Evolutionary conservation across 768 basidiomycete species (phyloP).

Genomic region (Trametes cinnabarina): DNA sequence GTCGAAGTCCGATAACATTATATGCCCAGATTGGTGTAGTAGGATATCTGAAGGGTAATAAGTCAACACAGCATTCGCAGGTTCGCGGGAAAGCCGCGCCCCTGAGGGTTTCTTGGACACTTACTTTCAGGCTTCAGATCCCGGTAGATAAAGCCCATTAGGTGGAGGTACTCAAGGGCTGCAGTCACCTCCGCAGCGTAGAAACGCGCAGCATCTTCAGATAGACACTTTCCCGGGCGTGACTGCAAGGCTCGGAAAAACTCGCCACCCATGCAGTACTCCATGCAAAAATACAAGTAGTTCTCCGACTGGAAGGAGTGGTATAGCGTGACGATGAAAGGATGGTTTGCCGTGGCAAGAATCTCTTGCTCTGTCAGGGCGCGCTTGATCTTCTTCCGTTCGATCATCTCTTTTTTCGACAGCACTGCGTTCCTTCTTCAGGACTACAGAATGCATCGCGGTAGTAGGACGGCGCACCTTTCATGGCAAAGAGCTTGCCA

Average conservation of each 20-base stretch:
- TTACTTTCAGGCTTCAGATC: slow-evolving; percentile 99
- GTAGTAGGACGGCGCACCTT: slow-evolving; percentile 61
- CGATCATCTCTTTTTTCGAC: slow-evolving; percentile 99
- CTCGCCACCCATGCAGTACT: slow-evolving; percentile 99
- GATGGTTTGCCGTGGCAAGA: slow-evolving; percentile 96
- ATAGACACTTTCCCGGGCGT: slow-evolving; percentile 92
- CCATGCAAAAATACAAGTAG: slow-evolving; percentile 98
- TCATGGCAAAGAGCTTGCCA: slow-evolving; percentile 96
- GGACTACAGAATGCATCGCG: slow-evolving; percentile 33
- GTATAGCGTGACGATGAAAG: slow-evolving; percentile 98
- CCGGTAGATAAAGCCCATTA: slow-evolving; percentile 99
- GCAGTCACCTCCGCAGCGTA: slow-evolving; percentile 99
- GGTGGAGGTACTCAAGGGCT: slow-evolving; percentile 95
- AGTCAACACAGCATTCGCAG: slow-evolving; percentile 14
- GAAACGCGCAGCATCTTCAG: slow-evolving; percentile 94
- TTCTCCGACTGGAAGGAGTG: slow-evolving; percentile 99
- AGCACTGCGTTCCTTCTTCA: slow-evolving; percentile 58
- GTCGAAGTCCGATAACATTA: slow-evolving; percentile 99
- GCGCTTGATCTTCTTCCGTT: slow-evolving; percentile 98
- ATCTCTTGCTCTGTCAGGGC: slow-evolving; percentile 99
- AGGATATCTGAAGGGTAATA: slow-evolving; percentile 72
- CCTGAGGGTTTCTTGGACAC: slow-evolving; percentile 34
- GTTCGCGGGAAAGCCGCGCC: slow-evolving; percentile 15
- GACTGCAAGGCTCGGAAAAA: slow-evolving; percentile 98
- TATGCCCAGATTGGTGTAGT: slow-evolving; percentile 96